Evolutionary conservation across 257 asterid genomes (phyloP), one percentile per base, ranked within the genome.

Genomic region (Solanum gandarillasii): DNA sequence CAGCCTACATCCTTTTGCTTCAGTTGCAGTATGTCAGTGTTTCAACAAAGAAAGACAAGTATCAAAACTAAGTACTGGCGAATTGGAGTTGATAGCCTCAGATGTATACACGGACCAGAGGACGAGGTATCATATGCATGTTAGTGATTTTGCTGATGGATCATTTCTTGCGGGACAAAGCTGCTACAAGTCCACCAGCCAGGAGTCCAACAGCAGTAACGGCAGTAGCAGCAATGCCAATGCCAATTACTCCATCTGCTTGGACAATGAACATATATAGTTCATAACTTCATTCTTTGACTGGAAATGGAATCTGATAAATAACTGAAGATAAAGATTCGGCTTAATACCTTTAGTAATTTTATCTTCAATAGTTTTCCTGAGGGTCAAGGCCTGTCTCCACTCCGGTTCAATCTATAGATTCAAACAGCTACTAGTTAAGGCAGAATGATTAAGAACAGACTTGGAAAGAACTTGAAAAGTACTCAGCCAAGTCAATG

Each of bases 351-450:
- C 96, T 90, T 93, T 93, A 18, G 90, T 93, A 87, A 93, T 91
- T 90, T 92, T 92, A 46, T 93, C 95, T 89, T 94, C 95, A 74
- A 94, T 88, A 16, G 97, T 89, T 88, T 93, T 91, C 91, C 90
- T 89, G 36, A 94, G 95, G 58, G 92, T 87, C 91, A 84, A 86
- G 23, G 95, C 97, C 88, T 94, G 95, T 89, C 95, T 92, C 95
- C 95, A 94, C 84, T 91, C 93, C 20, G 95, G 97, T 68, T 84
- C 93, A 83, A 90, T 89, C 96, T 93, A 92, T 52, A 86, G 85
- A 70, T 82, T 29, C 83, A 83, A 52, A 58, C 74, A 73, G 21
- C 60, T 48, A 10, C 48, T 29, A 43, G 55, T 41, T 43, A 68
- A 71, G 83, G 35, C 39, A 12, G 34, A 38, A 38, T 48, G 31